Percentiles rank a stretch among this genome's conserved stretches.
phyloP scores from a whole-genome alignment of 257 asterid species.

The Nicotiana otophora region DNA sequence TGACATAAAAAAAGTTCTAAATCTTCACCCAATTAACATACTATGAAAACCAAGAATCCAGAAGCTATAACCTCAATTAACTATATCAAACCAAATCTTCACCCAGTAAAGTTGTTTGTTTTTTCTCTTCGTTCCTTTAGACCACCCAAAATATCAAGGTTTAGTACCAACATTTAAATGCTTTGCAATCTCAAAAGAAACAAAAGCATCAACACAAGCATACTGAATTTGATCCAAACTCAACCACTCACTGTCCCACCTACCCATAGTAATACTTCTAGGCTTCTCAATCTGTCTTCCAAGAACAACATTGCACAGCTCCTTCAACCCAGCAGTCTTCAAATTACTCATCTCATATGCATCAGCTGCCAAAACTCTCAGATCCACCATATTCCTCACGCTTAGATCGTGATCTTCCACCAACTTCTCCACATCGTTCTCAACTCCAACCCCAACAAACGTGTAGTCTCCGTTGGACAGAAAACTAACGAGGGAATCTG shows the following conservation, averaged over 20 bases:
- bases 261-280: neutral
- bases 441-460: conserved; percentile 29
- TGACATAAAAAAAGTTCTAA: too few species aligned
- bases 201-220: conserved; percentile 20
- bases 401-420: conserved; percentile 18
- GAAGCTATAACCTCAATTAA: too few species aligned
- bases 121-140: too few species aligned
- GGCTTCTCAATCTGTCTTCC: conserved; percentile 25
- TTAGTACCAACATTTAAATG: neutral
- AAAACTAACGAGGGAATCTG: neutral
- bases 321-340: conserved; percentile 26
- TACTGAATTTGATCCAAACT: conserved; percentile 14
- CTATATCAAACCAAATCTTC: too few species aligned
- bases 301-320: conserved; percentile 20
- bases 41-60: too few species aligned
- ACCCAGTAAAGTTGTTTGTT: too few species aligned
- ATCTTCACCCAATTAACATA: too few species aligned
- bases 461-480: conserved; percentile 1
- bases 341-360: neutral
- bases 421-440: conserved; percentile 24
- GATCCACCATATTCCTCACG: conserved; percentile 21
- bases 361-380: conserved; percentile 22
- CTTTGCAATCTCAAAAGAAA: conserved; percentile 13
- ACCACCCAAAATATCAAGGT: too few species aligned
- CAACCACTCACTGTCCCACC: conserved; percentile 14